Evolutionary conservation across 2,329 filamentous ascomycete species (phyloP).

Genomic region (Colletotrichum simmondsii): DNA sequence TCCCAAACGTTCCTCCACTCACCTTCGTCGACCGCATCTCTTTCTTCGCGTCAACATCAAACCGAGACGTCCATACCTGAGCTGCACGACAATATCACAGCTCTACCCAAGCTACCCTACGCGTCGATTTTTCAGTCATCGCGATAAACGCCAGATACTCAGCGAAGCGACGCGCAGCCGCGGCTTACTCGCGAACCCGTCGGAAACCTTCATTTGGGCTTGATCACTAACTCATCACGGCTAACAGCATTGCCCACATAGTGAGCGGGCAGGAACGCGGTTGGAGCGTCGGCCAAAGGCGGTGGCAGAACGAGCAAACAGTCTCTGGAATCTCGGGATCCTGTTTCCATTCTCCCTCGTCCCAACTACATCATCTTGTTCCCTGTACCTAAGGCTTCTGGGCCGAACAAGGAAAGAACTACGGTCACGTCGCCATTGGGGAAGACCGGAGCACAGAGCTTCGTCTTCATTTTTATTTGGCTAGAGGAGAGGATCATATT

Average conservation of each 20-base stretch:
- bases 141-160: not conserved
- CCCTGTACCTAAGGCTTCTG: conserved; percentile 36
- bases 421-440: conserved; percentile 22
- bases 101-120: not conserved
- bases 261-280: conserved; percentile 18
- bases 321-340: conserved; percentile 31
- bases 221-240: conserved; percentile 14
- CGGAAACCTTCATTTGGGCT: conserved; percentile 20
- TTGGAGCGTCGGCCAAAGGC: conserved; percentile 19
- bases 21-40: conserved; percentile 7
- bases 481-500: conserved; percentile 31
- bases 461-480: conserved; percentile 62
- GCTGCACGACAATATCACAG: conserved; percentile 10
- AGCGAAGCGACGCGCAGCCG: conserved; percentile 12
- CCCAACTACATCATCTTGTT: conserved; percentile 34
- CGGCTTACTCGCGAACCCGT: not conserved
- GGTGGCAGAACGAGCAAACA: conserved; percentile 29
- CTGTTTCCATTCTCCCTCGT: conserved; percentile 32
- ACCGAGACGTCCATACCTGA: not conserved
- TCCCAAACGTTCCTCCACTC: conserved; percentile 22
- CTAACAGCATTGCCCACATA: conserved; percentile 18
- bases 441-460: conserved; percentile 70
- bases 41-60: conserved; percentile 26
- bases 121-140: not conserved
- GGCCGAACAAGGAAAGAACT: conserved; percentile 27